phyloP scores from a whole-genome alignment of 2,329 filamentous ascomycete species.

The Teratosphaeria zuluensis region DNA sequence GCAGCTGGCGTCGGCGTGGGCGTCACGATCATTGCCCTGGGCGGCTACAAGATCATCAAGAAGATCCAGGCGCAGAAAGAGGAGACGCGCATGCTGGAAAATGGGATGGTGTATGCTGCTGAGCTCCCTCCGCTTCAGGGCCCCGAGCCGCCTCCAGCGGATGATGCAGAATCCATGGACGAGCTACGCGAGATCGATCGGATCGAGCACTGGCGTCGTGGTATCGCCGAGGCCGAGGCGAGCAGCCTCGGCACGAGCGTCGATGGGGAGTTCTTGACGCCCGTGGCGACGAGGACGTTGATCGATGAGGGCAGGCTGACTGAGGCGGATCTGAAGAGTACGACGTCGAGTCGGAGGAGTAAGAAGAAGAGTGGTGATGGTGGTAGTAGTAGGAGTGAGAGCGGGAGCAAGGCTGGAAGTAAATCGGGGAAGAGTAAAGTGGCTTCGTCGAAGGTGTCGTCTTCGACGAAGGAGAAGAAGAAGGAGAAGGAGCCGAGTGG shows the following conservation, averaged over 20 bases:
- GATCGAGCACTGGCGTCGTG: constrained; percentile 55
- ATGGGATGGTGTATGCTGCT: constrained; percentile 8
- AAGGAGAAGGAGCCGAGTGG: constrained; percentile 32
- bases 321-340: constrained; percentile 36
- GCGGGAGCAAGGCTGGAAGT: constrained; percentile 8
- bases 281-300: constrained; percentile 39
- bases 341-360: constrained; percentile 23
- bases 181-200: constrained; percentile 48
- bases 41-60: constrained; percentile 96
- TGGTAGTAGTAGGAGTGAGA: constrained; percentile 8
- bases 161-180: constrained; percentile 35
- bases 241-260: constrained; percentile 49
- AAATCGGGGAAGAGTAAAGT: constrained; percentile 24
- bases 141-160: constrained; percentile 9
- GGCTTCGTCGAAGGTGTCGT: background rate
- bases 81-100: constrained; percentile 18
- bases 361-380: constrained; percentile 18
- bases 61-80: constrained; percentile 50
- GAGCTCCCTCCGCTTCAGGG: background rate
- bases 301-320: constrained; percentile 37
- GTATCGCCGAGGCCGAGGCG: constrained; percentile 48
- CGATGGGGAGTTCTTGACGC: constrained; percentile 57
- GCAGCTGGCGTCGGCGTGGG: constrained; percentile 81
- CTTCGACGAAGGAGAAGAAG: constrained; percentile 1
- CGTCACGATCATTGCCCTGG: constrained; percentile 90